phyloP scores from a whole-genome alignment of 2,329 filamentous ascomycete species.

The Cercospora nicotianae region DNA sequence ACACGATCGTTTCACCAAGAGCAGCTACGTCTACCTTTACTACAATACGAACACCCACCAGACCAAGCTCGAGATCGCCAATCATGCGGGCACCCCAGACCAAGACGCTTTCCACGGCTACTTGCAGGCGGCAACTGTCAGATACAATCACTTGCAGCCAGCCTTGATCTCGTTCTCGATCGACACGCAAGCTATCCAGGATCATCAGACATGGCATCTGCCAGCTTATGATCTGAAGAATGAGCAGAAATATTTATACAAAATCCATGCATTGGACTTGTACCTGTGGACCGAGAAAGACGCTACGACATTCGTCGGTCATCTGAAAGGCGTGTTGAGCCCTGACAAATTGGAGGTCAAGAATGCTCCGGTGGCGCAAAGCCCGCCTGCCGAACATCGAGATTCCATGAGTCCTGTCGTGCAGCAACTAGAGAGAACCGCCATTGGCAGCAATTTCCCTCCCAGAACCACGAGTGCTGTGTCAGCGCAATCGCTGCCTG shows the following conservation, averaged over 20 bases:
- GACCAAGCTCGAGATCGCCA: constrained; percentile 74
- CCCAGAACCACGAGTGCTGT: constrained; percentile 40
- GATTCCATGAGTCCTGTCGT: constrained; percentile 67
- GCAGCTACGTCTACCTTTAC: constrained; percentile 78
- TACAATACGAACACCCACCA: constrained; percentile 67
- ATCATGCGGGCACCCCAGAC: constrained; percentile 69
- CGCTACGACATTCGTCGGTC: constrained; percentile 68
- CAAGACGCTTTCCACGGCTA: constrained; percentile 77
- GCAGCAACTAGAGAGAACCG: constrained; percentile 70
- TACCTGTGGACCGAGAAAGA: constrained; percentile 79
- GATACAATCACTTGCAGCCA: constrained; percentile 73
- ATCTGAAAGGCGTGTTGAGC: constrained; percentile 65
- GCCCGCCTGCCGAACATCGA: constrained; percentile 45
- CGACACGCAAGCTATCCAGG: constrained; percentile 50
- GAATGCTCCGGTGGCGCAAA: constrained; percentile 59
- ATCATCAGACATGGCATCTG: constrained; percentile 67
- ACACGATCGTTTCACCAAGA: constrained; percentile 79
- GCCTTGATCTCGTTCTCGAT: constrained; percentile 68
- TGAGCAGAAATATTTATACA: constrained; percentile 77
- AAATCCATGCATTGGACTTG: constrained; percentile 71
- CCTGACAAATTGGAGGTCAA: constrained; percentile 61
- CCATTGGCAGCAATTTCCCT: constrained; percentile 62
- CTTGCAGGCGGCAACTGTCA: constrained; percentile 57
- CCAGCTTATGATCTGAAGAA: constrained; percentile 70
- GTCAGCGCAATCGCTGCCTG: constrained; percentile 39